Conservation (phyloP, 169 alveolate species). For the Plasmodium berghei region DNA sequence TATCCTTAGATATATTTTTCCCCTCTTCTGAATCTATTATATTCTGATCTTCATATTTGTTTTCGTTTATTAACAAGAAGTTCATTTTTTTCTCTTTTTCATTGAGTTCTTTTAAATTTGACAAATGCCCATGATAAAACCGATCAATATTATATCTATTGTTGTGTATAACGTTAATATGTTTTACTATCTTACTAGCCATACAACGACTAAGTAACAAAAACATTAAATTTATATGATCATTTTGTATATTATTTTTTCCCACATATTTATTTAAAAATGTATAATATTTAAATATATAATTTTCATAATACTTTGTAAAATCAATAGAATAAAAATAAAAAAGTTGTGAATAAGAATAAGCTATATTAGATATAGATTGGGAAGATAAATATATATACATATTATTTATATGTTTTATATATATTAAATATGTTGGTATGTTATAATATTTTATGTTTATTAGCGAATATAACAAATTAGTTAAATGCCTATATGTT, state of each 20-base stretch:
- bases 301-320: slow-evolving; percentile 47
- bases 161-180: not conserved
- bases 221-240: slow-evolving; percentile 55
- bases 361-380: slow-evolving; percentile 43
- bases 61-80: not conserved
- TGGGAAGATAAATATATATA: slow-evolving; percentile 60
- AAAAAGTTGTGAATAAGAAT: slow-evolving; percentile 44
- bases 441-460: slow-evolving; percentile 64
- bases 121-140: slow-evolving; percentile 50
- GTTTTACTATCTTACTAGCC: slow-evolving; percentile 21
- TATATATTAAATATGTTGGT: slow-evolving; percentile 38
- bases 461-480: slow-evolving; percentile 46
- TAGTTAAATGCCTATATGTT: slow-evolving; percentile 62
- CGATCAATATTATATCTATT: slow-evolving; percentile 8
- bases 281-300: slow-evolving; percentile 41
- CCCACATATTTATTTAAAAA: not conserved
- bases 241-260: not conserved
- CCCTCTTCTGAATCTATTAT: not conserved
- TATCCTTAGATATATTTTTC: not conserved
- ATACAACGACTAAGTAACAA: slow-evolving; percentile 47
- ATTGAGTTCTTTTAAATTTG: slow-evolving; percentile 31
- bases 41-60: not conserved
- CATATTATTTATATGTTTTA: slow-evolving; percentile 51
- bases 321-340: slow-evolving; percentile 63
- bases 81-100: slow-evolving; percentile 46